Evolutionary conservation across 257 asterid species (phyloP).

Genomic region (Solanum paucissectum): DNA sequence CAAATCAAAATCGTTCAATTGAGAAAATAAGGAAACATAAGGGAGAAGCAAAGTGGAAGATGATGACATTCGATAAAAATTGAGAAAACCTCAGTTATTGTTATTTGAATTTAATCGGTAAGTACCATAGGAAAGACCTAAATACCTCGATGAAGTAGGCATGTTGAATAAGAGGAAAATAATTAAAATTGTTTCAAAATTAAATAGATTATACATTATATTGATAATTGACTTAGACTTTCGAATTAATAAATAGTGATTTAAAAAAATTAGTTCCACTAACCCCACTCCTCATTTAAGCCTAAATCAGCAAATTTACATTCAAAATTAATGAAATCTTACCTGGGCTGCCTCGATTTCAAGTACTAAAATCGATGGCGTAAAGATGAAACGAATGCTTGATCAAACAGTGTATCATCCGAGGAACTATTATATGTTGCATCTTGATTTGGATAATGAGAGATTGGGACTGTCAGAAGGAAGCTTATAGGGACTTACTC

Average conservation of each 20-base stretch:
- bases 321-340: neutral
- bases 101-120: too few relatives aligned
- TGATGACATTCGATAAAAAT: too few relatives aligned
- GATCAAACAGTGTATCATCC: conserved; percentile 47
- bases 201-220: too few relatives aligned
- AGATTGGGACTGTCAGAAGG: conserved; percentile 17
- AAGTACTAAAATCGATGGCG: neutral
- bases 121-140: too few relatives aligned
- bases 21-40: too few relatives aligned
- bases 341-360: neutral
- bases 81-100: too few relatives aligned
- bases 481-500: neutral
- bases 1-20: too few relatives aligned
- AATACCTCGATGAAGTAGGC: too few relatives aligned
- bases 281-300: neutral
- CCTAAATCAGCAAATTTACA: neutral
- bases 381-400: conserved; percentile 41
- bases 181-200: too few relatives aligned
- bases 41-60: too few relatives aligned
- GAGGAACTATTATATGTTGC: conserved; percentile 62
- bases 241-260: neutral
- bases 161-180: too few relatives aligned
- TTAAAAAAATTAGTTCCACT: neutral
- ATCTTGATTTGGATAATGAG: conserved; percentile 51
- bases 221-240: neutral